Evolutionary conservation across 2,329 filamentous ascomycete species (phyloP), one percentile per base, ranked within the genome.

Genomic region (Hymenoscyphus repandus): DNA sequence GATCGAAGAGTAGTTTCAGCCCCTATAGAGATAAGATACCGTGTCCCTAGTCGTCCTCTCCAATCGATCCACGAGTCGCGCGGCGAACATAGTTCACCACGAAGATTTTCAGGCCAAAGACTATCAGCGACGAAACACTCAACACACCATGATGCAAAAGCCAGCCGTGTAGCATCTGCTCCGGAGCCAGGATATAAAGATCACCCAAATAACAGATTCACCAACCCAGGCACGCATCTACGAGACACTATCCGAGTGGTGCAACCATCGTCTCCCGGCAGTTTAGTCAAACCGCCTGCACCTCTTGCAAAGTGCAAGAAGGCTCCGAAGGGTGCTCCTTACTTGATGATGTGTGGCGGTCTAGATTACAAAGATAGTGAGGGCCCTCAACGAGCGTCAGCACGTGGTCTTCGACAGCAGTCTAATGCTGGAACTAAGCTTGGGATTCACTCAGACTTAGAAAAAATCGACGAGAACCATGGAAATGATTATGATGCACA

Each of bases 1-100:
- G 40, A 41, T 65, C 71, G 67, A 36, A 70, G 77, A 43, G 63
- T 65, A 22, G 68, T 68, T 10, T 79, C 77, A 50, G 75, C 75
- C 22, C 74, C 75, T n/a, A 62, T 52, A 2, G 54, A 60, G 20
- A 44, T 36, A 11, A 58, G 54, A 51, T 38, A 55, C 13, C 32
- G 33, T 1, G 32, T 41, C 31, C 5, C 47, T 5, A 42, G 33
- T 39, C 50, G 52, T 12, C 57, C 51, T 40, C 50, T 66, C 31
- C 59, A 60, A 45, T 65, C 62, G 1, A 66, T 67, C 9, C 33
- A 62, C 44, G 63, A 67, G 48, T 48, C 45, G 36, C 46, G 49
- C 17, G 50, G 34, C 11, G 60, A 65, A 39, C 55, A 63, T 6
- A 11, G 39, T 12, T 61, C 60, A 7, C 57, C 58, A 7, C 47